Base-by-base conservation (phyloP, 23 red algal genomes). In the Gracilaria domingensis region DNA sequence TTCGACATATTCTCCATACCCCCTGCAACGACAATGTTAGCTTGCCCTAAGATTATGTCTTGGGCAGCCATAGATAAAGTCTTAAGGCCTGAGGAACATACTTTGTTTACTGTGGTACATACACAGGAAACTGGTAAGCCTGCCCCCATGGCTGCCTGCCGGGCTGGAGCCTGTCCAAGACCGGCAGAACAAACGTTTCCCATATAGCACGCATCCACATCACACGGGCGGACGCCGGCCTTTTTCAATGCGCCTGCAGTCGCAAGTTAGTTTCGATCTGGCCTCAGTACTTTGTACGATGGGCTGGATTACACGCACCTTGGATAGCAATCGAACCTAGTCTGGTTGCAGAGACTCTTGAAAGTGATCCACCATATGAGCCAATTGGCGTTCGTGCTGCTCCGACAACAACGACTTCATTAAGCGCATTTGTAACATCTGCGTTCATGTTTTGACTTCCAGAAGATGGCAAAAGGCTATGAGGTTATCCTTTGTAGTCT, bases 21-120 rank as follows among this genome's bases (percentile, higher is more conserved):
- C 30, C 93, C 97, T 0, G 93, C 94, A 55, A 96, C 93, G 26
- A 94, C 89, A 36, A 93, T 71, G 42, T 96, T 90, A n/a, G 97
- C 97, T 26, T 70, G 34, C 0, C 97, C 97, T 1, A 96, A 70
- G n/a, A 76, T 58, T 35, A 98, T 79, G 40, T 88, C 88, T 71
- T 96, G 77, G 26, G 69, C 93, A 48, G 87, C 97, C 34, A 98
- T 51, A 8, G 73, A 76, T 51, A 96, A 72, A 38, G 87, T 71
- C 85, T 96, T 95, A 23, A 96, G 54, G 23, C 93, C 93, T 12
- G 93, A 95, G 4, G 97, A 79, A 83, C 97, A 98, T 21, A 98
- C 97, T 80, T 98, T 98, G 79, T 98, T 98, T 64, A 98, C 92
- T 5, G 97, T 98, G 50, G 90, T 95, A 83, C 97, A 98, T 14